A percentile compares a stretch with the other conserved stretches of the same genome.
These are phyloP conservation scores for Golubevia pallescens DNA, from an alignment of 1,284 basidiomycete genomes.

Conservation along the genomic window DNA sequence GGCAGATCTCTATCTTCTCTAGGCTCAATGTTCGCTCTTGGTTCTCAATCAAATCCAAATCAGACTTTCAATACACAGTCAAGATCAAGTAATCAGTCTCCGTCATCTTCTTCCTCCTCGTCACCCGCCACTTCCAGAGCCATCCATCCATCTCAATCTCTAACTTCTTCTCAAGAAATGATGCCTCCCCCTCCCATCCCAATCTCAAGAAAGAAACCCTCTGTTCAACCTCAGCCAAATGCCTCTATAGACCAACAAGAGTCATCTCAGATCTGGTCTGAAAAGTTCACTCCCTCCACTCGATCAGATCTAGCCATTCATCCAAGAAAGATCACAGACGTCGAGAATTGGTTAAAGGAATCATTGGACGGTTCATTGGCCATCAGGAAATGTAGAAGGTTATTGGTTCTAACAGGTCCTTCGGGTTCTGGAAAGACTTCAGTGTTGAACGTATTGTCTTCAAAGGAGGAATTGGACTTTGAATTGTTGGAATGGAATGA, in stretches of 20 bases:
- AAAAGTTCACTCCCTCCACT: neutral
- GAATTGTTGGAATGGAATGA: slow-evolving; percentile 56
- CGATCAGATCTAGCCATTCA: slow-evolving; percentile 47
- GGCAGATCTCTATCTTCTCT: neutral
- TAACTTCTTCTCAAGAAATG: neutral
- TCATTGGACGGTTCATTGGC: slow-evolving; percentile 23
- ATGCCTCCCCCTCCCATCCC: neutral
- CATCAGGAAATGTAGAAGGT: slow-evolving; percentile 21
- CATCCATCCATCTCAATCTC: neutral
- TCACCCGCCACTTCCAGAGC: neutral
- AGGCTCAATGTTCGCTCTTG: slow-evolving; percentile 7
- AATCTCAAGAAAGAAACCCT: neutral
- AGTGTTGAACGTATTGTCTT: slow-evolving; percentile 32
- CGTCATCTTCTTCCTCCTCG: no score
- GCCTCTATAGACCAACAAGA: neutral
- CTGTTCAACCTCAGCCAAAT: neutral
- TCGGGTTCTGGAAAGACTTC: slow-evolving; percentile 55
- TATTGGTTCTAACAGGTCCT: slow-evolving; percentile 52
- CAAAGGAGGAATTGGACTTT: slow-evolving; percentile 32
- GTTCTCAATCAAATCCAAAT: slow-evolving; percentile 19
- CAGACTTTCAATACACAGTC: neutral
- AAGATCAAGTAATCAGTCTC: no score
- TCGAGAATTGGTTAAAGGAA: slow-evolving; percentile 47
- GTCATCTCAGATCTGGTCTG: neutral
- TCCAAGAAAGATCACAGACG: slow-evolving; percentile 51